These are phyloP conservation scores for Salix brachista DNA, from an alignment of 345 rosid species.

Conservation along the genomic window DNA sequence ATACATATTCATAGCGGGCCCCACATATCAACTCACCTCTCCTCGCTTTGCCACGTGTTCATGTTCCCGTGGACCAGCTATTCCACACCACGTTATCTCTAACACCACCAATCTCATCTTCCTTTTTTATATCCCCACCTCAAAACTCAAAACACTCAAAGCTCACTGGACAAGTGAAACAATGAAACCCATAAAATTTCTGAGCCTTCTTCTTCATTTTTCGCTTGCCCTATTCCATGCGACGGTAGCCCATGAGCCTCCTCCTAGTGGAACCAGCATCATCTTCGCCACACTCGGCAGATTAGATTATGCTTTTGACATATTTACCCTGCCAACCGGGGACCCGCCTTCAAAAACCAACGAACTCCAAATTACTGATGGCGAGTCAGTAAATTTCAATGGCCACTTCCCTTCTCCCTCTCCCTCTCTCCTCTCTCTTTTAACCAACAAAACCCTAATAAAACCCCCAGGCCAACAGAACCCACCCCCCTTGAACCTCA, in stretches of 20 bases:
- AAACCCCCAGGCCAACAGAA: not conserved
- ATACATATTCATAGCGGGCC: too few species aligned
- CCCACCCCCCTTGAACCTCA: slow-evolving; percentile 40
- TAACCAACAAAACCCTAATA: slow-evolving; percentile 25
- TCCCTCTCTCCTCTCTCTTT: slow-evolving; percentile 37
- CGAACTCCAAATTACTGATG: slow-evolving; percentile 69
- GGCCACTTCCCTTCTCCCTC: slow-evolving; percentile 70
- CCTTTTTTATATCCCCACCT: too few species aligned
- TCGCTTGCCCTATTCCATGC: not conserved
- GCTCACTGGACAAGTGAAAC: not conserved
- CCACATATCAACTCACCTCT: not conserved
- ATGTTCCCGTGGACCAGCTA: not conserved
- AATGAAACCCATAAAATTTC: not conserved
- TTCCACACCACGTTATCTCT: slow-evolving; percentile 10
- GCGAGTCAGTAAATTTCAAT: slow-evolving; percentile 69
- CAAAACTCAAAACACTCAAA: not conserved
- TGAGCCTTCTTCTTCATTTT: not conserved
- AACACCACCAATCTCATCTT: not conserved
- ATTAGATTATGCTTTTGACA: slow-evolving; percentile 62
- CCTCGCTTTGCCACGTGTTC: not conserved
- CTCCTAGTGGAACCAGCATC: slow-evolving; percentile 38
- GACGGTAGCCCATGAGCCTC: slow-evolving; percentile 14
- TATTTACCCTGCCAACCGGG: slow-evolving; percentile 48
- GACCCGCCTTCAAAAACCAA: slow-evolving; percentile 23
- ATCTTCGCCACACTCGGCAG: slow-evolving; percentile 69